Conservation (phyloP, 2,329 filamentous ascomycete genomes). For the Diaporthe capsici region DNA sequence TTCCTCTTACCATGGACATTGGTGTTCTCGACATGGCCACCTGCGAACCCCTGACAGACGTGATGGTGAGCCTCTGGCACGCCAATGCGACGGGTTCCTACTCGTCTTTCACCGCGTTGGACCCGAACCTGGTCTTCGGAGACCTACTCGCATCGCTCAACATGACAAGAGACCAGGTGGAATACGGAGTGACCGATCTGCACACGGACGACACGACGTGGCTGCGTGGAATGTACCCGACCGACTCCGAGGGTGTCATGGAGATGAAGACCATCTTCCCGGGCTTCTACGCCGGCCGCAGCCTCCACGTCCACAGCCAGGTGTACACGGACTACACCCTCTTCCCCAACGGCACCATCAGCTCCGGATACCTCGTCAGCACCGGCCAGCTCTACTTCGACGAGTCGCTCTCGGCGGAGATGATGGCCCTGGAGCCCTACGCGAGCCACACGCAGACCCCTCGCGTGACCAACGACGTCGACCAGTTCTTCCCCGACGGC, state of each 20-base stretch:
- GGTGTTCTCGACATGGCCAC: constrained; percentile 37
- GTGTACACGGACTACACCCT: constrained; percentile 45
- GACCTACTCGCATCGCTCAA: constrained; percentile 50
- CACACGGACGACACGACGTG: constrained; percentile 50
- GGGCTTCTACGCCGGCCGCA: constrained; percentile 46
- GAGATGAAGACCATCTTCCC: constrained; percentile 48
- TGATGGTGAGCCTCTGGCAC: constrained; percentile 38
- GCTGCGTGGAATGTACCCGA: constrained; percentile 49
- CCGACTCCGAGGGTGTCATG: constrained; percentile 46
- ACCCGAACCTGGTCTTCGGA: constrained; percentile 49
- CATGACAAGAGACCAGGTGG: constrained; percentile 41
- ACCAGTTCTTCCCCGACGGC: constrained; percentile 18
- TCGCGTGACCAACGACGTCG: constrained; percentile 50
- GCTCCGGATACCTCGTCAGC: constrained; percentile 46
- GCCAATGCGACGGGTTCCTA: constrained; percentile 46
- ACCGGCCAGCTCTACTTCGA: constrained; percentile 53
- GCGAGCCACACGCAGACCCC: constrained; percentile 52
- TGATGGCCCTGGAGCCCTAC: constrained; percentile 54
- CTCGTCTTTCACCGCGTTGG: constrained; percentile 48
- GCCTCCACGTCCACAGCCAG: constrained; percentile 46
- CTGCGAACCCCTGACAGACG: constrained; percentile 34
- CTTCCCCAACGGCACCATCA: constrained; percentile 43
- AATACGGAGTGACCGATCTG: constrained; percentile 44
- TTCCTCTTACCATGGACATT: constrained; percentile 33
- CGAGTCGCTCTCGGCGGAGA: constrained; percentile 48